phyloP scores from a whole-genome alignment of 2,329 filamentous ascomycete genomes.

The Fusarium subtropicale region DNA sequence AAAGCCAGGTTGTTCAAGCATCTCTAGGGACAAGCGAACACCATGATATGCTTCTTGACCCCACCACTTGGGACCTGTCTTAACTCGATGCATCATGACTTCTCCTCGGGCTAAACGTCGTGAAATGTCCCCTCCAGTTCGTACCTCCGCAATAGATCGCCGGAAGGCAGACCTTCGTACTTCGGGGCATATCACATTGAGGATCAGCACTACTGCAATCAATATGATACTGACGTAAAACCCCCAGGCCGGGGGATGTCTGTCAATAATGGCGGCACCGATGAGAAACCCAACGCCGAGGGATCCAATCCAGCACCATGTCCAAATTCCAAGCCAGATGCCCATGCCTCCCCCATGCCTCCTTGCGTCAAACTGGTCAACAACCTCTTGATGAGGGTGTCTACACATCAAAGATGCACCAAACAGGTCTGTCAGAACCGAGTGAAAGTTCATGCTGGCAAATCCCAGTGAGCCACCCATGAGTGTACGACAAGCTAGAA shows the following conservation, averaged over 20 bases:
- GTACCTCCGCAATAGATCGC: conserved; percentile 74
- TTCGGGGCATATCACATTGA: conserved; percentile 79
- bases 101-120: conserved; percentile 76
- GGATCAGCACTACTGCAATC: conserved; percentile 71
- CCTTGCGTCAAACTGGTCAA: conserved; percentile 74
- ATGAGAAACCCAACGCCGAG: conserved; percentile 78
- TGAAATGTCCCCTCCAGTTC: conserved; percentile 63
- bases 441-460: conserved; percentile 80
- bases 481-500: conserved; percentile 72
- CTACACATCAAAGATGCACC: conserved; percentile 79
- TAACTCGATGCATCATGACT: conserved; percentile 79
- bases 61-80: conserved; percentile 80
- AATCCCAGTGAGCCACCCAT: conserved; percentile 79
- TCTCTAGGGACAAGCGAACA: conserved; percentile 71
- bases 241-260: conserved; percentile 74
- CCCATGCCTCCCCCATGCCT: conserved; percentile 83
- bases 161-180: conserved; percentile 76
- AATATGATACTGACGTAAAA: conserved; percentile 80
- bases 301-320: conserved; percentile 80
- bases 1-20: conserved; percentile 81
- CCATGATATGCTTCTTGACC: conserved; percentile 81
- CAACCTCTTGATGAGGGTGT: conserved; percentile 78
- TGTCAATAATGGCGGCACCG: conserved; percentile 76
- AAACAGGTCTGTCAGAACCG: conserved; percentile 78
- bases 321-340: conserved; percentile 82